Evolutionary conservation across 805 yeast genomes (phyloP), one percentile per base, ranked within the genome.

Genomic region (Hanseniaspora vineae): DNA sequence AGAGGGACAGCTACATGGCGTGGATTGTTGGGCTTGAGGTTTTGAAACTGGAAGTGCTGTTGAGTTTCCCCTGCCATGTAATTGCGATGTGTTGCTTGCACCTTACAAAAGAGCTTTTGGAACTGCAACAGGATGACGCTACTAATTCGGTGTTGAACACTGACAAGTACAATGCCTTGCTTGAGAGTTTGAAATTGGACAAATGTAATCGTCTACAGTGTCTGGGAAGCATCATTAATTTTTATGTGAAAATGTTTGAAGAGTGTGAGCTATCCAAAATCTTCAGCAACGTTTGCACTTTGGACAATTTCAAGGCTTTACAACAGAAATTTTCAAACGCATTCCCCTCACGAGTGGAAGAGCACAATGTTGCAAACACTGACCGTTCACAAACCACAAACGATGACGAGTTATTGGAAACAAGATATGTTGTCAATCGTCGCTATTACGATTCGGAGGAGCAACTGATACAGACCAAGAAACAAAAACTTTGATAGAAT

Each of bases 1-100:
- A 40, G 5, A 70, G 73, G 14, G 59, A 72, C 11, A 72, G 80
- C 4, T 67, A 72, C 53, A 60, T 77, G 37, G 78, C 84, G 2
- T 88, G 95, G 95, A 62, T 77, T n/a, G 70, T 87, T 2, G 69
- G 80, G n/a, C 77, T 77, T 54, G 97, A 88, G 60, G 68, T 79
- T 11, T 77, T 80, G 58, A 74, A 79, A 48, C 78, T 94, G 2
- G 85, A 84, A 35, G 69, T 82, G 15, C 71, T 78, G 10, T 63
- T 88, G 35, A 80, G 77, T 55, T 72, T 77, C 9, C 92, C 96
- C 1, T 80, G 85, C 3, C 90, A 86, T 59, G 72, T 81, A 29
- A 76, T 82, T 32, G 87, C 96, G 0, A 58, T 85, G 46, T 83
- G 86, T 2, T 72, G 77, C 31, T 62, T 87, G 42, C 76, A 76